A percentile compares a stretch with the other conserved stretches of the same genome.
Conservation (phyloP, 2,329 filamentous ascomycete genomes). For the Lasiodiplodia sp. region DNA sequence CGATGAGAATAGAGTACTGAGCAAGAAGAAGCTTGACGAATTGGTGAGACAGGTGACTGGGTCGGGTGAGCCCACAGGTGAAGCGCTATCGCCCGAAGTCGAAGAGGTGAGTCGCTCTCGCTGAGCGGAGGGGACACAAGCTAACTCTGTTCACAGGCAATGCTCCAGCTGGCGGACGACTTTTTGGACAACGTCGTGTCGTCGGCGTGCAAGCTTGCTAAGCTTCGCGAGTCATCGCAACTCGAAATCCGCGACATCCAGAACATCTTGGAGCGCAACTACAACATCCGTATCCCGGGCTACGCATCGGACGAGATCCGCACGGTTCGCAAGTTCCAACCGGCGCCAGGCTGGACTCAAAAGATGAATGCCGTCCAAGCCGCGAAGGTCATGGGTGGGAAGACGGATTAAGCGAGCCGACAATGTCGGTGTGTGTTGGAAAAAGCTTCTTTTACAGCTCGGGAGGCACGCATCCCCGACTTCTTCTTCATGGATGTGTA, state of each 20-base stretch:
- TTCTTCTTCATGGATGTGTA: neutral
- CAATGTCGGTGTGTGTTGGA: constrained; percentile 13
- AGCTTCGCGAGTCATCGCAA: constrained; percentile 87
- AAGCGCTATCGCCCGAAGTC: constrained; percentile 86
- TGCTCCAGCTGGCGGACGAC: constrained; percentile 88
- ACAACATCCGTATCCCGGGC: constrained; percentile 83
- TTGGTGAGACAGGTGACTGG: constrained; percentile 93
- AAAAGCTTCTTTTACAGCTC: constrained; percentile 7
- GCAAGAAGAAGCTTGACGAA: constrained; percentile 97
- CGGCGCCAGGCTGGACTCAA: constrained; percentile 85
- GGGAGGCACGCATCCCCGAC: neutral
- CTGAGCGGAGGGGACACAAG: neutral
- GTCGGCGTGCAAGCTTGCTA: constrained; percentile 87
- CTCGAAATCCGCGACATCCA: constrained; percentile 78
- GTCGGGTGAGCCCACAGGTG: constrained; percentile 75
- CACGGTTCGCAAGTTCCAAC: constrained; percentile 92
- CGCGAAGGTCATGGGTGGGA: constrained; percentile 73
- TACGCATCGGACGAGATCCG: constrained; percentile 94
- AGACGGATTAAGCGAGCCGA: constrained; percentile 41
- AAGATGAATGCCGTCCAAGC: constrained; percentile 98
- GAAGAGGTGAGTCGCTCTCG: constrained; percentile 75
- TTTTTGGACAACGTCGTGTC: constrained; percentile 93
- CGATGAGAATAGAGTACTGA: constrained; percentile 91
- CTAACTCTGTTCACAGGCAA: constrained; percentile 43
- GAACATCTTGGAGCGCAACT: constrained; percentile 66